Base-by-base conservation (phyloP, 257 asterid genomes). In the Petrea volubilis region DNA sequence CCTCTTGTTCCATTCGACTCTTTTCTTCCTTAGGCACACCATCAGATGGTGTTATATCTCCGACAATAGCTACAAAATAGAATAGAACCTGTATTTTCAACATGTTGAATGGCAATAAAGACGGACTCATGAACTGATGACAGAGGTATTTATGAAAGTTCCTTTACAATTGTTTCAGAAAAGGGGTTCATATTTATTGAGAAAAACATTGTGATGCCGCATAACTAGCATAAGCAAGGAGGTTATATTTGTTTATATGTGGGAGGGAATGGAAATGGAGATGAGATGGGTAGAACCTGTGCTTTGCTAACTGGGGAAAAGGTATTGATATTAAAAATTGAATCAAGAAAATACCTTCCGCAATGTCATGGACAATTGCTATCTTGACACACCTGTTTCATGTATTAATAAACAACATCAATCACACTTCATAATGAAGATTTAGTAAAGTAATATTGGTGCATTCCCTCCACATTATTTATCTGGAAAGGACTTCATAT, bases 21-120 rank as follows among this genome's bases (percentile, higher is more conserved):
- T 94, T 94, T 75, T 83, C 91, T 18, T 76, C 90, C 90, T 94
- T 94, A 6, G 98, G 99, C 79, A 94, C 97, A 73, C 89, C 88
- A 74, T 94, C 99, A 59, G 97, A 86, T 27, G 99, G 99, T 58
- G 97, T 91, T 82, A 94, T 94, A 79, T 94, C 99, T 75, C 97
- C 99, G 56, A 94, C 99, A 78, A 94, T 91, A 70, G 99, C 99
- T 94, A 71, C 62, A 80, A 46, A 57, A 78, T 18, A 60, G 61
- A 76, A 60, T 33, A 59, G 12, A 73, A 68, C 18, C 10, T 41
- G 10, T 34, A 27, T 6, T 33, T 15, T 64, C 44, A 64, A 25
- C 34, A 24, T 27, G 20, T 36, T 53, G 44, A 36, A 38, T 44
- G 29, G 28, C 29, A 58, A 70, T 52, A 59, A 52, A 58, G 23